These are phyloP conservation scores for Sporisorium reilianum DNA, from an alignment of 1,284 basidiomycete genomes.

Conservation along the genomic window DNA sequence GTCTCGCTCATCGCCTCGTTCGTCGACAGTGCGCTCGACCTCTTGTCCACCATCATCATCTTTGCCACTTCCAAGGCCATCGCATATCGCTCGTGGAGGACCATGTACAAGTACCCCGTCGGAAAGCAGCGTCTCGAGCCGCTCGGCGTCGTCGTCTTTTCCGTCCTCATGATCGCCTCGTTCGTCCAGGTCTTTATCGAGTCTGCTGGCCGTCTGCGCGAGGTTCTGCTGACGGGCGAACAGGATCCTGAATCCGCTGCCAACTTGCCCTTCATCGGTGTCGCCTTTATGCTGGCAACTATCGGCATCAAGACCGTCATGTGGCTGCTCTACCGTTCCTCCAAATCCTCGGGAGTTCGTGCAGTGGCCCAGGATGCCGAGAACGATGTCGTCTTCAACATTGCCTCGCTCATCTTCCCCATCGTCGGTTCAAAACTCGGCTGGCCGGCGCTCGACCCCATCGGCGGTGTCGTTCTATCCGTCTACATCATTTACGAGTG, in stretches of 20 bases:
- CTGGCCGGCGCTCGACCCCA: slow-evolving; percentile 61
- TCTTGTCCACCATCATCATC: slow-evolving; percentile 72
- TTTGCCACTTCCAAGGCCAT: slow-evolving; percentile 64
- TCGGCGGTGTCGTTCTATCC: slow-evolving; percentile 59
- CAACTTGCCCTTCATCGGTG: slow-evolving; percentile 62
- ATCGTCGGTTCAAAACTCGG: slow-evolving; percentile 66
- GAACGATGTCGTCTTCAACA: slow-evolving; percentile 74
- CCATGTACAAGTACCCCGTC: slow-evolving; percentile 71
- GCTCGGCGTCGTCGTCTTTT: slow-evolving; percentile 72
- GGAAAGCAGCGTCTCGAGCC: slow-evolving; percentile 73
- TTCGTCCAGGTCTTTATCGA: slow-evolving; percentile 66
- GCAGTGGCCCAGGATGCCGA: slow-evolving; percentile 72
- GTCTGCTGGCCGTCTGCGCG: slow-evolving; percentile 52
- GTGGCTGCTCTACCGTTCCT: slow-evolving; percentile 70
- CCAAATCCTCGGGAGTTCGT: slow-evolving; percentile 69
- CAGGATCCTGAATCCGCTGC: slow-evolving; percentile 54
- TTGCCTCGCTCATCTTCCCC: slow-evolving; percentile 74
- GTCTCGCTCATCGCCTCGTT: slow-evolving; percentile 74
- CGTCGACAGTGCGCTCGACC: slow-evolving; percentile 74
- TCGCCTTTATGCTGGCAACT: slow-evolving; percentile 72
- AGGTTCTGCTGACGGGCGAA: slow-evolving; percentile 61
- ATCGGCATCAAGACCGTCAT: slow-evolving; percentile 73
- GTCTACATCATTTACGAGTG: slow-evolving; percentile 67
- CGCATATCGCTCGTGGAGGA: slow-evolving; percentile 61
- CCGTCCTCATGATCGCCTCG: slow-evolving; percentile 75